These are phyloP conservation scores for Pleurotus djamor DNA, from an alignment of 768 basidiomycete genomes.

Conservation along the genomic window DNA sequence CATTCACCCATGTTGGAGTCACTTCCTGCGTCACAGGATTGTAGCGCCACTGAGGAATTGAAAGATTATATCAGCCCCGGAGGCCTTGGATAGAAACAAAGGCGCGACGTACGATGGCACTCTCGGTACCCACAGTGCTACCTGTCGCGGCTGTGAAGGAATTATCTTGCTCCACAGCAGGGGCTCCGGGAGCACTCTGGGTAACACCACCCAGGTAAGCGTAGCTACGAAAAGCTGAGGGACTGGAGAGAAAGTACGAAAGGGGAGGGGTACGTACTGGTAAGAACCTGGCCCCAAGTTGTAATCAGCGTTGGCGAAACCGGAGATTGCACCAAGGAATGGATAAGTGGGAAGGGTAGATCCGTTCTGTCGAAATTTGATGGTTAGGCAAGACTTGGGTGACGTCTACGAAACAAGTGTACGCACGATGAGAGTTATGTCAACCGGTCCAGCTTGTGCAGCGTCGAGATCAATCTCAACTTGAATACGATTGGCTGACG, in stretches of 20 bases:
- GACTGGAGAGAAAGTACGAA: background rate
- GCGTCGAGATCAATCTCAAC: background rate
- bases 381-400: background rate
- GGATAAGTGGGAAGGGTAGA: background rate
- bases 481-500: background rate
- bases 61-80: background rate
- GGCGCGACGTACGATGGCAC: slow-evolving; percentile 1
- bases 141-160: background rate
- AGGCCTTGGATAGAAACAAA: background rate
- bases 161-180: background rate
- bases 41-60: background rate
- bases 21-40: background rate
- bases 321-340: background rate
- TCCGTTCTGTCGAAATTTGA: background rate
- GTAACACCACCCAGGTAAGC: background rate
- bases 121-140: background rate
- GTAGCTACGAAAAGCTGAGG: background rate
- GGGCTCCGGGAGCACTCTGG: background rate
- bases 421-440: background rate
- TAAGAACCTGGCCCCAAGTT: background rate
- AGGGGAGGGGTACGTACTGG: background rate
- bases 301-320: background rate
- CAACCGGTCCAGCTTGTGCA: background rate
- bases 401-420: background rate
- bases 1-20: background rate